phyloP scores from a whole-genome alignment of 768 basidiomycete genomes.

The Leccinum truebloodii region DNA sequence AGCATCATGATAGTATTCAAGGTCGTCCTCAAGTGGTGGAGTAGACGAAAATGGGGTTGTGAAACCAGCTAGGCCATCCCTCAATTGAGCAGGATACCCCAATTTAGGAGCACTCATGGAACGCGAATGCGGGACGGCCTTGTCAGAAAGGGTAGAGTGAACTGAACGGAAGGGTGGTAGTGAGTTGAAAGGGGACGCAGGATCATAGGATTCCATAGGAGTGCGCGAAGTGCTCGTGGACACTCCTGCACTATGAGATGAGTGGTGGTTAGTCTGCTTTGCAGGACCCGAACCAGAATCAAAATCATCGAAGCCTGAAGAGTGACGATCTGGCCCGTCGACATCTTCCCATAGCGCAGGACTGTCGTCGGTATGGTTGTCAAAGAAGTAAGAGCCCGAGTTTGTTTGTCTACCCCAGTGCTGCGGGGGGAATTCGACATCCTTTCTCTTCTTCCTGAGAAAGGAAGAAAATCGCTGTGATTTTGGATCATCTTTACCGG shows the following conservation, averaged over 20 bases:
- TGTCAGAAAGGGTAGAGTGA: conserved; percentile 36
- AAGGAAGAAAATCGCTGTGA: conserved; percentile 33
- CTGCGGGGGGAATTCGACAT: conserved; percentile 57
- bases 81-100: conserved; percentile 15
- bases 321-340: conserved; percentile 16
- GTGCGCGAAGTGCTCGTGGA: conserved; percentile 6
- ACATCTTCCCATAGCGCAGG: conserved; percentile 33
- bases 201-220: conserved; percentile 31
- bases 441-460: conserved; percentile 47
- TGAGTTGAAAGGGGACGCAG: conserved; percentile 38
- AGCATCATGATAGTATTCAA: conserved; percentile 10
- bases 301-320: conserved; percentile 43
- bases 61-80: conserved; percentile 10
- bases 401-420: conserved; percentile 57
- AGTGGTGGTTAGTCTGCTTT: conserved; percentile 29
- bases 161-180: conserved; percentile 35
- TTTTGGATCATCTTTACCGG: conserved; percentile 36
- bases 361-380: conserved; percentile 20
- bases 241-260: conserved; percentile 20
- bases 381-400: conserved; percentile 57
- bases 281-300: conserved; percentile 43
- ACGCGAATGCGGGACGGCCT: conserved; percentile 34
- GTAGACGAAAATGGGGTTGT: conserved; percentile 31
- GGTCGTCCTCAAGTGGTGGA: conserved; percentile 24
- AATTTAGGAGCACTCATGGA: conserved; percentile 34